Evolutionary conservation across 768 basidiomycete genomes (phyloP).

Genomic region (Xerocomellus chrysenteron): DNA sequence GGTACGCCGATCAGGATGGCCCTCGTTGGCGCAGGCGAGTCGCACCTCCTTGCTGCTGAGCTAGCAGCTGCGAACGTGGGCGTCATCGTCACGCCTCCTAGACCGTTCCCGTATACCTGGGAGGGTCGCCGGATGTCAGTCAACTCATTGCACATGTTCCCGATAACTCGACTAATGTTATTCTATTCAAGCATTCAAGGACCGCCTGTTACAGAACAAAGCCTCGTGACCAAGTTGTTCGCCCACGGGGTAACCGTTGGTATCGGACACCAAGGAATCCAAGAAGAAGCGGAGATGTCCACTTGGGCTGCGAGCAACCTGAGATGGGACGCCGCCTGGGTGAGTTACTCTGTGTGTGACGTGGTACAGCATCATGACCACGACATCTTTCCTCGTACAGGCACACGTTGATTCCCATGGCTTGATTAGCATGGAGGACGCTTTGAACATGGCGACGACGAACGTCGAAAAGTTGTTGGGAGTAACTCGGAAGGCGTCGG

Average conservation of each 20-base stretch:
- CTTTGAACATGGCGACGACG: conserved; percentile 40
- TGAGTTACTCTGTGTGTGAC: conserved; percentile 56
- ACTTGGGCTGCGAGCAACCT: conserved; percentile 82
- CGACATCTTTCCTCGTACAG: conserved; percentile 16
- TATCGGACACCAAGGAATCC: conserved; percentile 44
- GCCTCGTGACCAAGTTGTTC: conserved; percentile 62
- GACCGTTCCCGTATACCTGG: conserved; percentile 69
- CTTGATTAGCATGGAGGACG: conserved; percentile 37
- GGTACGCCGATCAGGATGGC: conserved; percentile 41
- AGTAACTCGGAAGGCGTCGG: conserved; percentile 14
- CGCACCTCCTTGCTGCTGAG: conserved; percentile 43
- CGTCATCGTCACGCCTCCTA: conserved; percentile 62
- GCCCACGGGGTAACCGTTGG: conserved; percentile 63
- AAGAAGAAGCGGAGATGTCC: conserved; percentile 64
- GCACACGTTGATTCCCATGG: conserved; percentile 39
- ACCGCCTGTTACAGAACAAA: conserved; percentile 63
- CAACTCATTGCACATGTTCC: neutral
- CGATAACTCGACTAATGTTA: neutral
- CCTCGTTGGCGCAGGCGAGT: conserved; percentile 60
- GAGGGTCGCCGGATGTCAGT: conserved; percentile 62
- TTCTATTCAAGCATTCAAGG: conserved; percentile 54
- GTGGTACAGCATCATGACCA: neutral
- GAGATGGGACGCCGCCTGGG: conserved; percentile 90
- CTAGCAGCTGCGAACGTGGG: conserved; percentile 59
- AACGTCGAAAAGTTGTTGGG: conserved; percentile 47